Base-by-base conservation (phyloP, 2,329 filamentous ascomycete species). In the Neospermospora avenae region DNA sequence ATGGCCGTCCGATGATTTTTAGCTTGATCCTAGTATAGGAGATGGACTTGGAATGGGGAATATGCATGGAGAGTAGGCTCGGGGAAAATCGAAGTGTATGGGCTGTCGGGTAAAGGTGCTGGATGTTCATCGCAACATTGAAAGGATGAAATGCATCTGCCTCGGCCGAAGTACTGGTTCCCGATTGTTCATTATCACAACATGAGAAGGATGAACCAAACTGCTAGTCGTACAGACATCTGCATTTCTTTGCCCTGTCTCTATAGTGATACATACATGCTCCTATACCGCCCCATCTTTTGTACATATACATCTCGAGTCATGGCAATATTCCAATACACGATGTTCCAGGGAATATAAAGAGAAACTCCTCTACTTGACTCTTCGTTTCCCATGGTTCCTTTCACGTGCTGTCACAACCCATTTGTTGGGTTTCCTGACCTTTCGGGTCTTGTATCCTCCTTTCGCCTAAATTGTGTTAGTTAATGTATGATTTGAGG, bases 371-470 rank as follows among this genome's bases (percentile, higher is more conserved):
- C n/a, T 62, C 66, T 77, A 84, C 80, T 89, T 89, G 73, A 81
- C 78, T 76, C 87, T 86, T 72, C 93, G 85, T 81, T 93, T 96
- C 76, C 93, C 93, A 77, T 96, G 89, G 79, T 97, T 98, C 71
- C 95, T 87, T 59, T 84, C 83, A 70, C 93, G 85, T 62, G 92
- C 84, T 65, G 88, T 84, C 51, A 98, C 91, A 65, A 99, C 89
- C 79, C 89, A 93, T 74, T 89, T 95, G 81, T 98, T 97, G 77
- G 89, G 78, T 75, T 97, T 97, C 77, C 87, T 84, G 80, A 89
- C 96, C 70, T 86, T 85, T 67, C 93, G 85, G 49, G 93, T 97
- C 83, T 97, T 98, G 85, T 88, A 96, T 65, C 90, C 90, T 74
- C 87, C 86, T 82, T 93, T 93, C 76, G 90, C 84, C 82, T 85